Base-by-base conservation (phyloP, 192 early-diverging fungal species). In the Chytriomyces sp. region DNA sequence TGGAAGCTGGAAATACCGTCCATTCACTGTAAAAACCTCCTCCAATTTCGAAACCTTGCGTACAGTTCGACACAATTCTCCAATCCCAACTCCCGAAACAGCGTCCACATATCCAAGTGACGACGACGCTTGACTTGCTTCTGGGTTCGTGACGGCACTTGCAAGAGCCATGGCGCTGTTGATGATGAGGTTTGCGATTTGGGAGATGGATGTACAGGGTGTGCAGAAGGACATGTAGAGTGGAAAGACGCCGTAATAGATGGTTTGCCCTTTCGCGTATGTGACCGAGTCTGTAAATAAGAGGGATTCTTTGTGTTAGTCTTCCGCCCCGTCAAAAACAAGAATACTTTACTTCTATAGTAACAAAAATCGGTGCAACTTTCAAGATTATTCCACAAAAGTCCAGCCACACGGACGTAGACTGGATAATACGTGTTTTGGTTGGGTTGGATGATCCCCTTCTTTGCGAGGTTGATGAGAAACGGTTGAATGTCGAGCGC, bases 331-430 rank as follows among this genome's bases (percentile, higher is more conserved):
- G 53, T 20, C 7, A n/a, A 24, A 47, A 47, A 64, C 3, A 18
- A 64, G 10, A 64, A 64, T 23, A 64, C 11, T 26, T 23, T 24
- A 69, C 68, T 69, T n/a, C 68, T 9, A 48, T 75, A 75, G 47
- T 75, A 75, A 49, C 73, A 75, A 65, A 75, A 75, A 43, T 75
- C 73, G 26, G 61, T 50, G 48, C 73, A 75, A 5, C 63, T 65
- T 10, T 50, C 66, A 10, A 64, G 24, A 26, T 44, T 66, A 4
- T 49, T 64, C 44, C 9, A 64, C 6, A 64, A 50, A n/a, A 66
- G 10, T 9, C 45, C 23, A 20, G 26, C 49, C 16, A 57, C 26
- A 35, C 8, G 60, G 2, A 75, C 8, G 48, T 75, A 75, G 11
- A 75, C 6, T 24, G 73, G 73, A 46, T 26, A 75, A 49, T 75